These are phyloP conservation scores for Amanita polypyramis DNA, from an alignment of 768 basidiomycete genomes.

Conservation along the genomic window DNA sequence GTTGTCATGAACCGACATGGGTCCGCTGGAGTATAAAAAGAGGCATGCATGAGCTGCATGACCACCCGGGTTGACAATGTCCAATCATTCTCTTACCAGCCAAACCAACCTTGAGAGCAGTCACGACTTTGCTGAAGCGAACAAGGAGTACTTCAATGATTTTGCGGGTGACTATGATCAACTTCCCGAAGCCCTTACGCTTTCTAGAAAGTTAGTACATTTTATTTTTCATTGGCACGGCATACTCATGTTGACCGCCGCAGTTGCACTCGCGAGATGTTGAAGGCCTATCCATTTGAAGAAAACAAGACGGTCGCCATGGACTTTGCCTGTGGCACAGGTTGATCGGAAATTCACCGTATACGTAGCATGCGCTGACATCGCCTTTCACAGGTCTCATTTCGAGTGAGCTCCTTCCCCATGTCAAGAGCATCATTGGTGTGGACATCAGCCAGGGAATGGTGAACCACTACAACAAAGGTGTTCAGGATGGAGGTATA, in stretches of 20 bases:
- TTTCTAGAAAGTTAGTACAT: conserved; percentile 15
- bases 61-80: too few relatives aligned
- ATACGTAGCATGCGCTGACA: too few relatives aligned
- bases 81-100: too few relatives aligned
- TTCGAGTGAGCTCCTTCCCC: conserved; percentile 47
- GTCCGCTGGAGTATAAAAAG: too few relatives aligned
- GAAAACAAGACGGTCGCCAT: conserved; percentile 45
- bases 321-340: conserved; percentile 71
- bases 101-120: too few relatives aligned
- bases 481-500: conserved; percentile 36
- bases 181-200: conserved; percentile 13
- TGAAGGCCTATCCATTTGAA: conserved; percentile 35
- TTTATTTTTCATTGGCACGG: not conserved
- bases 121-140: too few relatives aligned
- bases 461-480: conserved; percentile 56
- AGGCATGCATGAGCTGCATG: too few relatives aligned
- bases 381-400: conserved; percentile 41
- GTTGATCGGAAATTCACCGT: conserved; percentile 19
- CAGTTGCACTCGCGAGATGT: conserved; percentile 27
- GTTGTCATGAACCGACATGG: too few relatives aligned
- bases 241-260: not conserved
- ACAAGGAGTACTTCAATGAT: conserved; percentile 18
- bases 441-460: conserved; percentile 66
- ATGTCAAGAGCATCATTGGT: conserved; percentile 55
- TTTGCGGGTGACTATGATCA: conserved; percentile 11